Conservation (phyloP, 169 alveolate species). For the Cryptosporidium canis region DNA sequence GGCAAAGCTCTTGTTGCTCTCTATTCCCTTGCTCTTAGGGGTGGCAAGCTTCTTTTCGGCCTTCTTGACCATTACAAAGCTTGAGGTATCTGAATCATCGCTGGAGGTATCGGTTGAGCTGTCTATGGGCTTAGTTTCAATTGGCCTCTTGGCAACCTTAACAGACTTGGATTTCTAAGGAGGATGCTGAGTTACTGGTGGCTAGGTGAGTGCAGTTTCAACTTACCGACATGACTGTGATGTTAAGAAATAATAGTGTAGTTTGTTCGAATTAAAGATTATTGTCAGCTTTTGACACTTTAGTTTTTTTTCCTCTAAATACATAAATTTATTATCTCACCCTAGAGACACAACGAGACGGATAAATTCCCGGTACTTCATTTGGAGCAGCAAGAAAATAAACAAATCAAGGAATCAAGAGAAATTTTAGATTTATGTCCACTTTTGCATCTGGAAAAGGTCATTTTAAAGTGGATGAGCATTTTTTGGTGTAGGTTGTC, state of each 20-base stretch:
- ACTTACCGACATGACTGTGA: slow-evolving; percentile 55
- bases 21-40: neutral
- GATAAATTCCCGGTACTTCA: slow-evolving; percentile 43
- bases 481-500: no score
- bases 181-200: neutral
- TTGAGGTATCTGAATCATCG: slow-evolving; percentile 64
- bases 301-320: neutral
- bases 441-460: neutral
- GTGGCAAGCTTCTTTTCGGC: slow-evolving; percentile 12
- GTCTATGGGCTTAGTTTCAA: neutral
- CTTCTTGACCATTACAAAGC: slow-evolving; percentile 64
- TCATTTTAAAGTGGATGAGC: neutral
- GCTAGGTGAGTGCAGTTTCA: neutral
- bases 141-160: slow-evolving; percentile 15
- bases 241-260: neutral
- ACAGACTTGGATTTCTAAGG: slow-evolving; percentile 8
- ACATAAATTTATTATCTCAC: slow-evolving; percentile 28
- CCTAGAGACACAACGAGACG: slow-evolving; percentile 35
- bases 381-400: neutral
- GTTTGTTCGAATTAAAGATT: neutral
- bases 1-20: neutral
- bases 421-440: neutral
- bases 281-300: slow-evolving; percentile 23
- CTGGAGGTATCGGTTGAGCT: slow-evolving; percentile 41
- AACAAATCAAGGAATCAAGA: no score